Conservation (phyloP, 768 basidiomycete species). For the Lactarius trivialis region DNA sequence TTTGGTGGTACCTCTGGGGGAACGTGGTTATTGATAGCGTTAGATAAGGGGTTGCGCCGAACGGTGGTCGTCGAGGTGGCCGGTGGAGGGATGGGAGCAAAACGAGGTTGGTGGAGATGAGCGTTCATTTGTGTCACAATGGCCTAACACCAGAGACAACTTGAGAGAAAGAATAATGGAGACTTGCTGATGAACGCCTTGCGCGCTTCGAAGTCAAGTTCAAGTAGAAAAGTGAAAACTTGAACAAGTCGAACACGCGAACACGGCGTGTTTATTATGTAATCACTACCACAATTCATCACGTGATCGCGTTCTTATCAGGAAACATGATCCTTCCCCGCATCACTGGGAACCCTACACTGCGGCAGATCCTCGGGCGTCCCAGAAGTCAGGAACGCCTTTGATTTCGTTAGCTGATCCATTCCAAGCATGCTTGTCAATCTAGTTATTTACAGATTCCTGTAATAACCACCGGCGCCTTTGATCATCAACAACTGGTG, state of each 20-base stretch:
- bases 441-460: no score
- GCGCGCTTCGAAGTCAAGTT: not conserved
- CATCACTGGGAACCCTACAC: not conserved
- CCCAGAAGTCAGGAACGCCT: not conserved
- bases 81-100: constrained; percentile 19
- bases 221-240: not conserved
- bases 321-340: no score
- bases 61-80: constrained; percentile 13
- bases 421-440: not conserved
- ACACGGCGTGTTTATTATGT: not conserved
- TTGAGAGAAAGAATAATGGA: not conserved
- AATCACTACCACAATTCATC: not conserved
- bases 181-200: constrained; percentile 1
- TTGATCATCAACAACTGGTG: no score
- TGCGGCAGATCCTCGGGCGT: not conserved
- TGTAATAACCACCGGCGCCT: no score
- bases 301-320: not conserved
- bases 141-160: constrained; percentile 24
- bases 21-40: constrained; percentile 19
- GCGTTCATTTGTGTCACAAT: constrained; percentile 20
- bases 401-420: not conserved
- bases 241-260: constrained; percentile 11
- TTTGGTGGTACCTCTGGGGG: constrained; percentile 14
- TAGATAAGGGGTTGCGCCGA: constrained; percentile 23
- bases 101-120: constrained; percentile 13